These are phyloP conservation scores for Leccinellum albellum DNA, from an alignment of 768 basidiomycete species.

Conservation along the genomic window DNA sequence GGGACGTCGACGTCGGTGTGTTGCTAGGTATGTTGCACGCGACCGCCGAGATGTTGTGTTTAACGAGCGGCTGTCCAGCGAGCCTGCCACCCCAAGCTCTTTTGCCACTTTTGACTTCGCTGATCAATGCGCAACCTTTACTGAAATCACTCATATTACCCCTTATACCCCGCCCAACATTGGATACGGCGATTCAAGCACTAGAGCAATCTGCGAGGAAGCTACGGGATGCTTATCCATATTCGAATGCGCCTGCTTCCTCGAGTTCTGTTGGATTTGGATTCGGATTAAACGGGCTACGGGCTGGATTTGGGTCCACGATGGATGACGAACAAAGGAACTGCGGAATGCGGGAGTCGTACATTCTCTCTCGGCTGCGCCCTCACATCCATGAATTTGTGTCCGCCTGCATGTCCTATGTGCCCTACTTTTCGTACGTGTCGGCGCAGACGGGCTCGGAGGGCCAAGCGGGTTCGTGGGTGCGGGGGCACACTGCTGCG, in stretches of 20 bases:
- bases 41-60: constrained; percentile 1
- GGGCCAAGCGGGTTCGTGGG: constrained; percentile 22
- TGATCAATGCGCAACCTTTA: constrained; percentile 64
- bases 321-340: constrained; percentile 27
- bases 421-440: constrained; percentile 78
- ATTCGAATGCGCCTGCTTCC: constrained; percentile 51
- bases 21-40: constrained; percentile 55
- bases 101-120: constrained; percentile 65
- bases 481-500: constrained; percentile 40
- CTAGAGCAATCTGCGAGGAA: constrained; percentile 66
- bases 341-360: constrained; percentile 70
- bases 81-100: constrained; percentile 75
- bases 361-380: constrained; percentile 69
- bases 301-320: constrained; percentile 31
- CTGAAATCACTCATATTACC: constrained; percentile 70
- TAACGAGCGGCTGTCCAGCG: constrained; percentile 42
- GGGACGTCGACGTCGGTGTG: constrained; percentile 68
- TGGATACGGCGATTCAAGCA: constrained; percentile 69
- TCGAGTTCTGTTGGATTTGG: constrained; percentile 33
- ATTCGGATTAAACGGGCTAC: constrained; percentile 21
- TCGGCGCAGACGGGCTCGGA: constrained; percentile 24
- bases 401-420: constrained; percentile 73
- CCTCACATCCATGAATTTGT: constrained; percentile 76
- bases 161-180: constrained; percentile 80
- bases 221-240: constrained; percentile 79